A percentile compares a stretch with the other conserved stretches of the same genome.
These are phyloP conservation scores for Russula sp. DNA, from an alignment of 768 basidiomycete genomes.

Conservation along the genomic window DNA sequence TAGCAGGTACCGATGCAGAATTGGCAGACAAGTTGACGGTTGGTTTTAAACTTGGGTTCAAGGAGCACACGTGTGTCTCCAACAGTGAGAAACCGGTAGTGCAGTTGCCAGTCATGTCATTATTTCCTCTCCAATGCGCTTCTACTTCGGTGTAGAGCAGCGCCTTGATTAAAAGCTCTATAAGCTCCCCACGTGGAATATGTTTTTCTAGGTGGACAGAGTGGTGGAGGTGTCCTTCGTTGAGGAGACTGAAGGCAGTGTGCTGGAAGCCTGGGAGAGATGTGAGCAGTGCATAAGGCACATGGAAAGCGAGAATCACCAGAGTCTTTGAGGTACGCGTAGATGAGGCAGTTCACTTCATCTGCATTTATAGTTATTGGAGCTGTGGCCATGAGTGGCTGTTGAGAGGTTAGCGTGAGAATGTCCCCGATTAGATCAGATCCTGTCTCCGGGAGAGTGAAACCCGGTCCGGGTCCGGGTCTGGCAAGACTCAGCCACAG, in stretches of 20 bases:
- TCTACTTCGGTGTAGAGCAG: conserved; percentile 79
- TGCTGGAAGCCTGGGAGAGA: conserved; percentile 62
- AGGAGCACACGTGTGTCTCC: conserved; percentile 64
- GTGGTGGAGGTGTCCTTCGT: conserved; percentile 65
- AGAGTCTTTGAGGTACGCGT: conserved; percentile 79
- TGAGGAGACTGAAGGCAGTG: conserved; percentile 73
- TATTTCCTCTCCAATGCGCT: conserved; percentile 64
- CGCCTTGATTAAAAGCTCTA: conserved; percentile 75
- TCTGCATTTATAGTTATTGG: conserved; percentile 68
- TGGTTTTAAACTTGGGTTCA: conserved; percentile 36
- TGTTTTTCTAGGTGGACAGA: conserved; percentile 65
- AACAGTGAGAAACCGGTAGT: conserved; percentile 68
- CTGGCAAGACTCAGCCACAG: no score
- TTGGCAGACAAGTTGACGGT: conserved; percentile 18
- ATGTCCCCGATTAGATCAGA: background rate
- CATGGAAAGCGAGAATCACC: conserved; percentile 39
- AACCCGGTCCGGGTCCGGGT: background rate
- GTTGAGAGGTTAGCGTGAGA: conserved; percentile 16
- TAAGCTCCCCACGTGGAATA: conserved; percentile 73
- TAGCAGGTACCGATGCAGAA: conserved; percentile 2
- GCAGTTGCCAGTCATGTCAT: conserved; percentile 57
- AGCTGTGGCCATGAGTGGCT: conserved; percentile 26
- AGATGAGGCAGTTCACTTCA: conserved; percentile 79
- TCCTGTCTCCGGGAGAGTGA: no score
- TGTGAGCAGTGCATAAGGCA: conserved; percentile 6